Evolutionary conservation across 805 yeast species (phyloP), one percentile per base, ranked within the genome.

Genomic region (Candida insectorum): DNA sequence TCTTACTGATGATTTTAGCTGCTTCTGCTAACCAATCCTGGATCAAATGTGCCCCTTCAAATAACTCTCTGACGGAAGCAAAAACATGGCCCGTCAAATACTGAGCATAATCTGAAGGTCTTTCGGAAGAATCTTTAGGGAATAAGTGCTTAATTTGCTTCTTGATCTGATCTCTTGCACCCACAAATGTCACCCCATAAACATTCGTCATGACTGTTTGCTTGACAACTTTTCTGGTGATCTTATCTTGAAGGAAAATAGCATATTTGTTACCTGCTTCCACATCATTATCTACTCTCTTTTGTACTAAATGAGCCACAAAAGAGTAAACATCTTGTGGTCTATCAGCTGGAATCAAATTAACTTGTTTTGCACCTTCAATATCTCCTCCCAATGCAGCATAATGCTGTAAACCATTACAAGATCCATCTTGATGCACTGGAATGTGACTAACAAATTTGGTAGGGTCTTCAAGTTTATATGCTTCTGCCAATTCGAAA

Each of bases 131-230:
- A 35, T 66, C 65, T 34, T 75, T 64, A 16, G 67, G 76, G 37
- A 74, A 77, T 32, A 76, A 58, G 30, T 77, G 80, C 19, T 73
- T 74, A 36, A 91, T 62, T 52, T 89, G 89, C 50, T 81, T 84
- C 37, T 78, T 75, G 50, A 91, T 87, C 61, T 91, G 98, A 3
- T 80, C 81, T 12, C 86, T 77, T 0, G 97, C 98, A 12, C 98
- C 98, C 41, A 86, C 75, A 53, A 75, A 87, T 0, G 98, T 91
- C 9, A 91, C 98, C 49, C 98, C 98, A 54, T 91, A 91, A 23
- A 91, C 98, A 51, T 88, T 89, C 0, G 98, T 91, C 98, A 91
- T 91, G 16, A 91, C 97, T 0, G 98, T 87, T 56, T 91, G 98
- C 54, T 91, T 91, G 23, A 93, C 96, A 28, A 93, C 81, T 54